These are phyloP conservation scores for Pythium guiyangense DNA, from an alignment of 352 stramenopile genomes.

Conservation along the genomic window DNA sequence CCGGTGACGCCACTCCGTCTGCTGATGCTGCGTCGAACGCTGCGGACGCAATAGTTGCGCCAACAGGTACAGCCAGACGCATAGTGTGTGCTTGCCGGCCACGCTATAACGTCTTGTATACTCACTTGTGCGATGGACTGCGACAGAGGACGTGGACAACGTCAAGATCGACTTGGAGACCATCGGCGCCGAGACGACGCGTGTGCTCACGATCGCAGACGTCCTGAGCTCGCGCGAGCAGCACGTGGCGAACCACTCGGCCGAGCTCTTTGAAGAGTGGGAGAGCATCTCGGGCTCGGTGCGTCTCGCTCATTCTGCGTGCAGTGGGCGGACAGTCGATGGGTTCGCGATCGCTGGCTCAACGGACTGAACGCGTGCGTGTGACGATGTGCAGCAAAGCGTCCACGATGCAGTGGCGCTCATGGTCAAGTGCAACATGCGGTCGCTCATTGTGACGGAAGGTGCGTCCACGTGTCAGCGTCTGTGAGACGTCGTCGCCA, in stretches of 20 bases:
- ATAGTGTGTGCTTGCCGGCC: background rate
- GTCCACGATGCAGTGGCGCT: slow-evolving; percentile 70
- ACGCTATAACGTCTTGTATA: background rate
- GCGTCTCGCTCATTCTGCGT: background rate
- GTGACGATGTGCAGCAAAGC: slow-evolving; percentile 35
- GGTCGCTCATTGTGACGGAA: slow-evolving; percentile 79
- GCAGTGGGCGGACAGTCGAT: too few relatives aligned
- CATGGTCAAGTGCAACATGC: slow-evolving; percentile 79
- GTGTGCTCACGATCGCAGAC: slow-evolving; percentile 69
- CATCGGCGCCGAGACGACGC: slow-evolving; percentile 56
- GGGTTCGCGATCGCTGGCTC: too few relatives aligned
- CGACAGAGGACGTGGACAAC: slow-evolving; percentile 16
- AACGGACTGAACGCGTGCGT: background rate
- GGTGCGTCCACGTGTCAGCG: slow-evolving; percentile 9
- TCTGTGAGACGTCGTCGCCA: background rate
- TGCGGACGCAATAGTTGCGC: too few relatives aligned
- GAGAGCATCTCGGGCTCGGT: slow-evolving; percentile 68
- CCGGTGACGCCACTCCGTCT: too few relatives aligned
- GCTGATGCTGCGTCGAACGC: too few relatives aligned
- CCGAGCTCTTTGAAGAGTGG: slow-evolving; percentile 60
- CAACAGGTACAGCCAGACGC: too few relatives aligned
- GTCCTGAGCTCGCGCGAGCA: slow-evolving; percentile 56
- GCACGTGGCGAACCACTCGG: slow-evolving; percentile 32
- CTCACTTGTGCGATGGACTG: background rate
- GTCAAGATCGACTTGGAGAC: slow-evolving; percentile 47